Evolutionary conservation across 768 basidiomycete species (phyloP).

Genomic region (Hemileccinum impolitum): DNA sequence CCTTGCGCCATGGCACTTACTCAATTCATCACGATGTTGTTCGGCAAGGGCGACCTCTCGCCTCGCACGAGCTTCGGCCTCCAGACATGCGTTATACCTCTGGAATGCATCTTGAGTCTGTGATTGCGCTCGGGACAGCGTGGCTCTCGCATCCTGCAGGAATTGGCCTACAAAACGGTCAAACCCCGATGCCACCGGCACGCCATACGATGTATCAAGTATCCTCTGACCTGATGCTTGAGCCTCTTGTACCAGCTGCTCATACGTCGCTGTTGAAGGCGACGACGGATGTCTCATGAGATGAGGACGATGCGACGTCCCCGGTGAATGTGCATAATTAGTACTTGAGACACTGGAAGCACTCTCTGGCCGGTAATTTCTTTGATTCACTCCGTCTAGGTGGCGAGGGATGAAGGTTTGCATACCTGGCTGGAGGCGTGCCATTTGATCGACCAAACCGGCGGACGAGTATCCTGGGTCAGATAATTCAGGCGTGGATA

Average conservation of each 20-base stretch:
- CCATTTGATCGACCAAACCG: constrained; percentile 32
- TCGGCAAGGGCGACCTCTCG: constrained; percentile 62
- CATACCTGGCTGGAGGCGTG: constrained; percentile 34
- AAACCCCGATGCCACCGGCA: neutral
- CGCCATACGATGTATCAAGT: constrained; percentile 5
- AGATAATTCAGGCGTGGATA: constrained; percentile 34
- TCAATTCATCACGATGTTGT: constrained; percentile 63
- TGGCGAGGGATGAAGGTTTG: neutral
- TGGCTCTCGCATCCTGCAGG: constrained; percentile 57
- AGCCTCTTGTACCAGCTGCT: constrained; percentile 56
- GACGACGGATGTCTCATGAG: constrained; percentile 48
- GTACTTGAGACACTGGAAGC: constrained; percentile 30
- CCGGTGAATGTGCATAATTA: constrained; percentile 31
- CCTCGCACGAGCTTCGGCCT: constrained; percentile 63
- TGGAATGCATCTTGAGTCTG: constrained; percentile 72
- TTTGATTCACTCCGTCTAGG: constrained; percentile 4
- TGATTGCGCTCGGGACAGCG: constrained; percentile 62
- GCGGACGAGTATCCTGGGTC: constrained; percentile 31
- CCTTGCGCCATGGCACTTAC: constrained; percentile 27
- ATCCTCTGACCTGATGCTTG: constrained; percentile 52
- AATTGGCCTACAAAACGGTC: constrained; percentile 46
- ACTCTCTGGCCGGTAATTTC: constrained; percentile 19
- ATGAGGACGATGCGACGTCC: constrained; percentile 28
- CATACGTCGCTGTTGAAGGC: constrained; percentile 47
- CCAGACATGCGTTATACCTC: constrained; percentile 65